phyloP scores from a whole-genome alignment of 1,284 basidiomycete genomes.

The Ustilago sp. region DNA sequence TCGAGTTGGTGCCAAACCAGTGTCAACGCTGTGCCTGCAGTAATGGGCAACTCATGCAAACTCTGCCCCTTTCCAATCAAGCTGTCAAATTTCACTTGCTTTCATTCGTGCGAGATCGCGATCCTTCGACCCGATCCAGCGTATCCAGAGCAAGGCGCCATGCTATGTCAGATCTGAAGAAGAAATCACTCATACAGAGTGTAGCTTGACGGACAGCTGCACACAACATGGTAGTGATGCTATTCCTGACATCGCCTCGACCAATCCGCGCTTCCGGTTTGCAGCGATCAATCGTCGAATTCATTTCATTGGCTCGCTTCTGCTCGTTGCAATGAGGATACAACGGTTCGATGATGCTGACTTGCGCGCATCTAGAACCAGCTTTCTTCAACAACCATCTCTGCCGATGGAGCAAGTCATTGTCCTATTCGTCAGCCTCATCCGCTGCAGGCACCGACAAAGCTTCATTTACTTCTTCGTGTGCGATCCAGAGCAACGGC shows the following conservation, averaged over 20 bases:
- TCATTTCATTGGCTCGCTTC: constrained; percentile 10
- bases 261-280: constrained; percentile 3
- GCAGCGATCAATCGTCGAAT: neutral
- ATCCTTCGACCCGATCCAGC: neutral
- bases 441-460: constrained; percentile 24
- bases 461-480: neutral
- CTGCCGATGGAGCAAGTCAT: constrained; percentile 7
- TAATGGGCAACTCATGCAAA: neutral
- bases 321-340: neutral
- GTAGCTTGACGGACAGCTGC: neutral
- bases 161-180: no score
- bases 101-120: neutral
- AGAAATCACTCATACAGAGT: no score
- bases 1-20: constrained; percentile 1
- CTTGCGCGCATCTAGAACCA: constrained; percentile 16
- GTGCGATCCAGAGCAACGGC: neutral
- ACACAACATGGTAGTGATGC: neutral
- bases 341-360: constrained; percentile 20
- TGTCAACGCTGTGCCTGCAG: neutral
- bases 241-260: neutral
- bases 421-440: neutral
- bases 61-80: neutral
- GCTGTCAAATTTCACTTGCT: neutral
- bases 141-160: no score
- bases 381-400: neutral